phyloP scores from a whole-genome alignment of 768 basidiomycete species.

The Panellus pusillus region DNA sequence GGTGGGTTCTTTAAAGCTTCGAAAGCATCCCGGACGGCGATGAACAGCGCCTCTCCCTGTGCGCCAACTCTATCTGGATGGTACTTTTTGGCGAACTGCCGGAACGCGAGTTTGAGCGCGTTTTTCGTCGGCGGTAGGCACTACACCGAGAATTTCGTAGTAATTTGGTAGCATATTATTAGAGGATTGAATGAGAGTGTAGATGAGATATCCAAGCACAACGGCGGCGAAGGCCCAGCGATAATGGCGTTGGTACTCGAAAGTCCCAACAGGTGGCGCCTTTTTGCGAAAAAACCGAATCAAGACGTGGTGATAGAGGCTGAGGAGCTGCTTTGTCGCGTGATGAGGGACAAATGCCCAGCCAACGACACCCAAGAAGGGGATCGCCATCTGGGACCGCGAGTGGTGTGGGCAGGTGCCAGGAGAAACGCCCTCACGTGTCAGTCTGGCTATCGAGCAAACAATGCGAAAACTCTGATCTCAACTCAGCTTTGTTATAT shows the following conservation, averaged over 20 bases:
- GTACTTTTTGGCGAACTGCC: conserved; percentile 68
- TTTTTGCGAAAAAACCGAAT: conserved; percentile 32
- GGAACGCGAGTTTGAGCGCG: conserved; percentile 70
- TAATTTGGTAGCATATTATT: conserved; percentile 67
- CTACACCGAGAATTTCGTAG: conserved; percentile 71
- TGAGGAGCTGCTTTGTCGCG: conserved; percentile 51
- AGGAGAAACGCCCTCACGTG: too few species aligned
- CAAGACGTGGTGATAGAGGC: conserved; percentile 41
- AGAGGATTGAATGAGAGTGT: conserved; percentile 61
- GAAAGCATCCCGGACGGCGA: conserved; percentile 68
- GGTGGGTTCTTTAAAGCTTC: conserved; percentile 82
- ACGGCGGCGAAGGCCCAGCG: conserved; percentile 62
- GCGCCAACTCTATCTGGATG: conserved; percentile 75
- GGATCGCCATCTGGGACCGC: background rate
- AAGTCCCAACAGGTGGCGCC: conserved; percentile 42
- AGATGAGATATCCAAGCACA: conserved; percentile 64
- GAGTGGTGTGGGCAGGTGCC: too few species aligned
- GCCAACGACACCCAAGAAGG: conserved; percentile 47
- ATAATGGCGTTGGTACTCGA: conserved; percentile 56
- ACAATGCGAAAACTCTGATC: too few species aligned
- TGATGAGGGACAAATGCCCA: conserved; percentile 72
- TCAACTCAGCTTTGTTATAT: too few species aligned
- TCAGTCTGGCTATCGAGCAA: too few species aligned
- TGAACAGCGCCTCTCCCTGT: conserved; percentile 63
- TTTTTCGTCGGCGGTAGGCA: conserved; percentile 63